phyloP scores from a whole-genome alignment of 257 asterid genomes.

The Solanum medicagineum region DNA sequence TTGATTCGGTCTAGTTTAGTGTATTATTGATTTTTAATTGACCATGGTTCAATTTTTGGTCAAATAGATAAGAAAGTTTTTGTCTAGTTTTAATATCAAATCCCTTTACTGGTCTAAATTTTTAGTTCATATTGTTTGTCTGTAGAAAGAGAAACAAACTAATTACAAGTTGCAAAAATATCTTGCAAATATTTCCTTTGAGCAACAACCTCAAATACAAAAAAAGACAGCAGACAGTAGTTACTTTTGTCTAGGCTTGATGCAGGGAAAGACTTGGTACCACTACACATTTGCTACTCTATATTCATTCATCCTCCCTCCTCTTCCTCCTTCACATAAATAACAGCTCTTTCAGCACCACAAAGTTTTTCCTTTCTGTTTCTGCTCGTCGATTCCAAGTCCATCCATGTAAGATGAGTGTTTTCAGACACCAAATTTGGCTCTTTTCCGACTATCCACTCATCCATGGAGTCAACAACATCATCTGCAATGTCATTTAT shows the following conservation, averaged over 20 bases:
- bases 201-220: background rate
- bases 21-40: too few relatives aligned
- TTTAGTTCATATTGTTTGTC: background rate
- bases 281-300: background rate
- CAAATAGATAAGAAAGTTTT: background rate
- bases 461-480: constrained; percentile 10
- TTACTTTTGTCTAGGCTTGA: background rate
- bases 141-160: background rate
- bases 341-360: background rate
- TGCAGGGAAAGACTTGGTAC: background rate
- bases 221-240: background rate
- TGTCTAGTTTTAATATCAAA: background rate
- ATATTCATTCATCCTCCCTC: background rate
- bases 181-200: background rate
- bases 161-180: background rate
- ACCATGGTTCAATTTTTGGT: background rate
- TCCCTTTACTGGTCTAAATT: background rate
- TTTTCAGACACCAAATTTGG: background rate
- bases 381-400: background rate
- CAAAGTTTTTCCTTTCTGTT: background rate
- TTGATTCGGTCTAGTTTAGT: too few relatives aligned
- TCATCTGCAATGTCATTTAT: background rate
- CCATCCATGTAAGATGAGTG: constrained; percentile 4
- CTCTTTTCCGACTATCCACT: constrained; percentile 13
- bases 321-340: background rate